Base-by-base conservation (phyloP, 495 filamentous ascomycete species). In the Penicillium ucsense region DNA sequence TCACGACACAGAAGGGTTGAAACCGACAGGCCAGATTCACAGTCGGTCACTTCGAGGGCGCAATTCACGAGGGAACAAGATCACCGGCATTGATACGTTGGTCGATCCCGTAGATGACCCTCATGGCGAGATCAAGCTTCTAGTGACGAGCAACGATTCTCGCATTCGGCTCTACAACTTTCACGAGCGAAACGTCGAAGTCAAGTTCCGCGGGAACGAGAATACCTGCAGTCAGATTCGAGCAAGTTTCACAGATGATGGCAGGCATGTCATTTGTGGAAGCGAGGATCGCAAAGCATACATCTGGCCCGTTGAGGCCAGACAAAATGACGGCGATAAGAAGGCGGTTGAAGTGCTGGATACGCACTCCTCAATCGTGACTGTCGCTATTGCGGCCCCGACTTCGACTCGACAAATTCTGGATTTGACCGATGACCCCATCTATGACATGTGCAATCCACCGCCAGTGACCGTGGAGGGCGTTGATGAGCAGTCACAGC, bases 391-490 rank as follows among this genome's bases (percentile, higher is more conserved):
- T 4, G 81, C 95, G 52, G 94, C 94, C 0, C 94, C 92, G 1
- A 77, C 77, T 1, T 80, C 77, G 47, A 87, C 89, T 4, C 78
- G 88, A 49, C 84, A 88, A 60, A 71, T 87, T 3, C 73, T 99
- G 0, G 81, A 82, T 10, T 70, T 76, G 32, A 92, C 89, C 6
- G 86, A 88, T 45, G 92, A 99, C 61, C 94, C 91, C 6, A 77
- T 99, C 31, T 99, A 88, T 62, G 90, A 96, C 57, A 77, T 97
- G 20, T 97, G 92, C 71, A 96, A 99, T 57, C 92, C 92, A 7
- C 91, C 91, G 6, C 91, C 89, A 0, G 80, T 99, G 6, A 89
- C 84, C 2, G 79, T 99, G 6, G 71, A 89, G 33, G 85, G 80
- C 49, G 73, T 83, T n/a, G 79, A 82, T 33, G 86, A 90, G 45